phyloP scores from a whole-genome alignment of 345 rosid genomes.

The Dipteronia dyeriana region DNA sequence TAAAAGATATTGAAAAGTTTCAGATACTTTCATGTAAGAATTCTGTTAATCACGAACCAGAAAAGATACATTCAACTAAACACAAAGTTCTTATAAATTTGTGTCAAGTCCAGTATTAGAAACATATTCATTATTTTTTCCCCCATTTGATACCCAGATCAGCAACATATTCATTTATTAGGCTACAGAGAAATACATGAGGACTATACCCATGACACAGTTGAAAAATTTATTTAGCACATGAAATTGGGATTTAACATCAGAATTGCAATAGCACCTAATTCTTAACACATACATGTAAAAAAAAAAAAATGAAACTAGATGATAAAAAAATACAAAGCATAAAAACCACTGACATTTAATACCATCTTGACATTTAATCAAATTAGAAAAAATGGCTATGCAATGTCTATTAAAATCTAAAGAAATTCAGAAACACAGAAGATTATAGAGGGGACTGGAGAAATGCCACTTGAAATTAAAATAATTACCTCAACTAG shows the following conservation, averaged over 20 bases:
- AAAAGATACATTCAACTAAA: background rate
- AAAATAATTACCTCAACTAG: slow-evolving; percentile 45
- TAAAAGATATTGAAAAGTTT: slow-evolving; percentile 21
- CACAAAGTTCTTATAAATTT: background rate
- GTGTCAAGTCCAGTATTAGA: background rate
- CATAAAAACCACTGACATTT: background rate
- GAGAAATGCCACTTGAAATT: background rate
- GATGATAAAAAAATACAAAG: background rate
- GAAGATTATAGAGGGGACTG: background rate
- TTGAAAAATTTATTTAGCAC: background rate
- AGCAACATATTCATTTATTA: background rate
- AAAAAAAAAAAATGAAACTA: background rate
- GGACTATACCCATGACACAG: background rate
- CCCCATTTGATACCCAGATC: background rate
- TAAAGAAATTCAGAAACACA: background rate
- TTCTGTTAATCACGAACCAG: background rate
- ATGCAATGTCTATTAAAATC: background rate
- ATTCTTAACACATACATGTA: background rate
- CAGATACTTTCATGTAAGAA: slow-evolving; percentile 17
- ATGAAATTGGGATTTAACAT: background rate
- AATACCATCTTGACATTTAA: background rate
- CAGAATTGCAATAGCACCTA: background rate
- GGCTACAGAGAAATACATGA: background rate
- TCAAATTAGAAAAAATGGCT: background rate
- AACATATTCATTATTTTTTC: background rate